Evolutionary conservation across 345 rosid genomes (phyloP).

Genomic region (Gossypium ekmanianum): DNA sequence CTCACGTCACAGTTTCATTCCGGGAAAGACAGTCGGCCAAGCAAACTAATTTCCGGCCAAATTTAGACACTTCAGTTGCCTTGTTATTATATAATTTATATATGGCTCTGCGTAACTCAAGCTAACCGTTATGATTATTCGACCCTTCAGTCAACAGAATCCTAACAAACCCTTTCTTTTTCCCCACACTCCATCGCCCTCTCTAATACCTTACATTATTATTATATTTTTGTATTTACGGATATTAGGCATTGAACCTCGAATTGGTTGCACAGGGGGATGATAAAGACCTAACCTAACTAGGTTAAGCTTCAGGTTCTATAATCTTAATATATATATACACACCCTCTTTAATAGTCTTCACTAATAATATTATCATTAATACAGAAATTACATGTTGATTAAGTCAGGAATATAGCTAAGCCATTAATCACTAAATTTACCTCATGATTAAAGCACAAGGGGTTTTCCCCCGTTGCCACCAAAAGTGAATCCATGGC

Average conservation of each 20-base stretch:
- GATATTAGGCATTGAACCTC: neutral
- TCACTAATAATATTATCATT: neutral
- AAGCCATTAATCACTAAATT: slow-evolving; percentile 27
- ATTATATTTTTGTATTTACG: no score
- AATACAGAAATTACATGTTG: slow-evolving; percentile 1
- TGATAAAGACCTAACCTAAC: neutral
- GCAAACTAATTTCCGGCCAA: slow-evolving; percentile 63
- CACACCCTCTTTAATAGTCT: neutral
- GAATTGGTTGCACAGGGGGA: neutral
- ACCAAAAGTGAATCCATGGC: slow-evolving; percentile 16
- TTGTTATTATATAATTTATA: slow-evolving; percentile 34
- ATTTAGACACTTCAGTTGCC: slow-evolving; percentile 23
- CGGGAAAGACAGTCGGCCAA: slow-evolving; percentile 58
- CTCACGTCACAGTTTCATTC: slow-evolving; percentile 44
- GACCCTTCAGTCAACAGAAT: slow-evolving; percentile 65
- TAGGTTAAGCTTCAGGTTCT: neutral
- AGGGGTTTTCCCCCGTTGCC: neutral
- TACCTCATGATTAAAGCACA: slow-evolving; percentile 40
- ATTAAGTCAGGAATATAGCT: neutral
- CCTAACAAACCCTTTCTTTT: slow-evolving; percentile 49
- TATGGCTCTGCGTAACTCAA: slow-evolving; percentile 47
- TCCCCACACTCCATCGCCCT: slow-evolving; percentile 24
- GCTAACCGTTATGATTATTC: slow-evolving; percentile 77
- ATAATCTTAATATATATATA: neutral
- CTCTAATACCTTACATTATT: neutral